A percentile compares a stretch with the other conserved stretches of the same genome.
Conservation (phyloP, 177 flowering plant genomes). For the Vitis hybrid region DNA sequence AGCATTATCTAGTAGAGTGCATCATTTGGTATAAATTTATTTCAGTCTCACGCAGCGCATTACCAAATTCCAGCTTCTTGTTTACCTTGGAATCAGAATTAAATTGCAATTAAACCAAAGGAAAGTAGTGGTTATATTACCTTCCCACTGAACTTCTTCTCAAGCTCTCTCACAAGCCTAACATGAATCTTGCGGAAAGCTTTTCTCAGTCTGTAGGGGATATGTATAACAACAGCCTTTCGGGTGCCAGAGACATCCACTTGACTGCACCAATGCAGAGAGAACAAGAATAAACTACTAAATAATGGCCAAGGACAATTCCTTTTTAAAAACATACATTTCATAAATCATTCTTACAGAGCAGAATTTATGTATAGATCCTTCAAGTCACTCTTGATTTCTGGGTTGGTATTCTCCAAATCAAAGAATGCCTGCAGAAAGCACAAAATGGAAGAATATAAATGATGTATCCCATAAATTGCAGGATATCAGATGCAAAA, state of each 20-base stretch:
- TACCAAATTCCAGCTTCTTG: neutral
- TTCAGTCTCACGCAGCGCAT: no score
- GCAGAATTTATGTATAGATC: conserved; percentile 84
- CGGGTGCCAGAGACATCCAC: conserved; percentile 75
- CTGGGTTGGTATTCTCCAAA: conserved; percentile 76
- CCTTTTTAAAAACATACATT: neutral
- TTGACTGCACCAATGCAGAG: conserved; percentile 46
- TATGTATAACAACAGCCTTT: conserved; percentile 80
- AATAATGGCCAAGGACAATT: neutral
- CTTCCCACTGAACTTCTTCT: conserved; percentile 96
- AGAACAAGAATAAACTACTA: neutral
- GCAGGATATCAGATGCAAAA: no score
- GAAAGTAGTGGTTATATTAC: conserved; percentile 25
- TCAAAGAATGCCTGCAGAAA: conserved; percentile 70
- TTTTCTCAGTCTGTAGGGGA: conserved; percentile 80
- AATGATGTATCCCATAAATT: no score
- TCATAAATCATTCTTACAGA: conserved; percentile 39
- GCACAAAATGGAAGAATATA: neutral
- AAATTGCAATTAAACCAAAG: neutral
- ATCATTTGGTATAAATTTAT: no score
- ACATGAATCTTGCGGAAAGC: conserved; percentile 80
- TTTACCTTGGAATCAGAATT: neutral
- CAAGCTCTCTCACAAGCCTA: conserved; percentile 87
- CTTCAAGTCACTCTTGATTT: conserved; percentile 84
- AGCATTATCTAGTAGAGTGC: no score